Base-by-base conservation (phyloP, 768 basidiomycete genomes). In the Paxillus ammoniavirescens region DNA sequence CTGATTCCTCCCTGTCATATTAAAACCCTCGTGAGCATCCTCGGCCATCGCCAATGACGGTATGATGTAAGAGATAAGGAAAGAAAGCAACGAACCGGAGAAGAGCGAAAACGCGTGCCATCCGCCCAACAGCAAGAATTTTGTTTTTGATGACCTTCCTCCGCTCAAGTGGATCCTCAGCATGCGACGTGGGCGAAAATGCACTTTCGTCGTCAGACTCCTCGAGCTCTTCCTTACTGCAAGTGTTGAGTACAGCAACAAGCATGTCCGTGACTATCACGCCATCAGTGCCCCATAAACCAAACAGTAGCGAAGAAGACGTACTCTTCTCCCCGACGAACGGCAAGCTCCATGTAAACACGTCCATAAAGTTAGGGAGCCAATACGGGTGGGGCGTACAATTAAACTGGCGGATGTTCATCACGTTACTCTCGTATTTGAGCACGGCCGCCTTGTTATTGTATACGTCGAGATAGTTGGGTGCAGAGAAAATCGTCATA, bases 361-460 rank as follows among this genome's bases (percentile, higher is more conserved):
- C 95, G 63, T 98, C 96, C 95, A 98, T 98, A 65, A 99, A 99
- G 72, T 99, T 99, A 4, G 97, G 97, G 50, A 99, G 75, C 96
- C 96, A 98, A 69, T 98, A 98, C 8, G 88, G 88, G 63, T 97
- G 95, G 12, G 95, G 94, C 2, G 89, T 91, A 70, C 91, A 93
- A 73, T 98, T 97, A 76, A 97, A 98, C 67, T 98, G 96, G 42
- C 94, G 84, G 63, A 98, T 98, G 72, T 97, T 98, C 86, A 98
- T 91, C 50, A 96, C 94, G 66, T 99, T 99, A 70, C 91, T 93
- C 74, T 98, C 97, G 66, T 98, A 98, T 75, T 98, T 98, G 66
- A 99, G 83, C 18, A 99, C 95, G 0, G 97, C 97, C 2, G 95
- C 97, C 73, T 98, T 98, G 76, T 99, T 99, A 73, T 96, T 93